Percentiles rank a stretch among this genome's conserved stretches.
Evolutionary conservation across 2,329 filamentous ascomycete genomes (phyloP).

Genomic region (Pseudocercospora macadamiae): DNA sequence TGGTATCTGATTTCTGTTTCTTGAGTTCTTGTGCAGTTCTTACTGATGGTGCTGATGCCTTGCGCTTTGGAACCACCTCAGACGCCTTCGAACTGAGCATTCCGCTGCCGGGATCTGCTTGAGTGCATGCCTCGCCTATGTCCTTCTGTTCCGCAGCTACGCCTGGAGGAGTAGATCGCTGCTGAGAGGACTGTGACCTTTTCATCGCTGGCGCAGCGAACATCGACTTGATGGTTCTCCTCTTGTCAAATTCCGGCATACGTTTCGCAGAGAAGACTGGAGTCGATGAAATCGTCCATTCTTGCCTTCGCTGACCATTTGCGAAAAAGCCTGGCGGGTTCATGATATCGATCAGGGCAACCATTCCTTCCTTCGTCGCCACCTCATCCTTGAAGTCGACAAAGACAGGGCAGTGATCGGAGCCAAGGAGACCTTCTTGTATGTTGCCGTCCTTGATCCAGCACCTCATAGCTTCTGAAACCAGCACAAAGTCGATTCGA

Average conservation of each 20-base stretch:
- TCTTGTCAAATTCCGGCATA: conserved; percentile 83
- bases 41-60: conserved; percentile 31
- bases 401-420: conserved; percentile 94
- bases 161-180: conserved; percentile 3
- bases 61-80: conserved; percentile 44
- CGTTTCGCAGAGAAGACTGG: conserved; percentile 78
- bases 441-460: conserved; percentile 86
- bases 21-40: conserved; percentile 47
- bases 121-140: not conserved
- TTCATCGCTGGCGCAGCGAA: conserved; percentile 60
- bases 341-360: conserved; percentile 69
- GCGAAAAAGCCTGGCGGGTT: conserved; percentile 75
- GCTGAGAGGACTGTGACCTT: conserved; percentile 40
- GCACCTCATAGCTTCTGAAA: conserved; percentile 72
- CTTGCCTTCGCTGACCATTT: conserved; percentile 64
- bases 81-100: conserved; percentile 9
- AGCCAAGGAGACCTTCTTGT: conserved; percentile 90
- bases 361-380: conserved; percentile 46
- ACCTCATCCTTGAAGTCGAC: conserved; percentile 71
- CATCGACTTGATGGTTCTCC: conserved; percentile 90
- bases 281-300: conserved; percentile 68
- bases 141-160: not conserved
- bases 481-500: conserved; percentile 91
- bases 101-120: not conserved
- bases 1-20: conserved; percentile 51